Evolutionary conservation across 192 early-diverging fungal species (phyloP).

Genomic region (Linnemannia schmuckeri): DNA sequence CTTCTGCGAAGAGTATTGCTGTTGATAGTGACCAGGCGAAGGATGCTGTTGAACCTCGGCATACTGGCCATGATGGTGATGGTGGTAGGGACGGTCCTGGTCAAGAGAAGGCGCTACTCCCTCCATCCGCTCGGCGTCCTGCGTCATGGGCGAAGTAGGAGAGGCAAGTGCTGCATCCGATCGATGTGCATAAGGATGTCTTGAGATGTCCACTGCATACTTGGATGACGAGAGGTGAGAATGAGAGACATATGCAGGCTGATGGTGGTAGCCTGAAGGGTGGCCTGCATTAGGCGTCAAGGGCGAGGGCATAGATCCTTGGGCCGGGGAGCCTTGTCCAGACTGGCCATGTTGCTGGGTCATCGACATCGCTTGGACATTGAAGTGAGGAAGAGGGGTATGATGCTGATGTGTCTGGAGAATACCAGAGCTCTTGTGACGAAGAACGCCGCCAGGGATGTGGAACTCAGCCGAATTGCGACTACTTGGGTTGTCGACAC

Average conservation of each 20-base stretch:
- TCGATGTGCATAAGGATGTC: constrained; percentile 1
- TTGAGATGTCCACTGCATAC: constrained; percentile 14
- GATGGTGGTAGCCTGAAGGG: constrained; percentile 13
- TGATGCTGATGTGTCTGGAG: constrained; percentile 53
- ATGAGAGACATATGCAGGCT: constrained; percentile 6
- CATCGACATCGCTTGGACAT: constrained; percentile 13
- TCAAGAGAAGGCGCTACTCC: constrained; percentile 20
- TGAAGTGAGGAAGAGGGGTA: constrained; percentile 51
- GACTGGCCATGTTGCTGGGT: neutral
- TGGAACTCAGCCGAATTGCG: constrained; percentile 23
- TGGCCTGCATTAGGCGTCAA: constrained; percentile 28
- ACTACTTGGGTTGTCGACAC: constrained; percentile 21
- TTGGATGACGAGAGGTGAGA: neutral
- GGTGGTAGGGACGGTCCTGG: constrained; percentile 1
- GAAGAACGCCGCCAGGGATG: constrained; percentile 12
- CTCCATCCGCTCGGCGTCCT: constrained; percentile 54
- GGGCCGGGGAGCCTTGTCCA: neutral
- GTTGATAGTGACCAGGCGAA: constrained; percentile 1
- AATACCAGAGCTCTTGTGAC: constrained; percentile 42
- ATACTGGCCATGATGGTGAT: neutral
- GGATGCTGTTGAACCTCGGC: constrained; percentile 3
- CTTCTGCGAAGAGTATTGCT: neutral
- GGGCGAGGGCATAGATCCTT: constrained; percentile 17
- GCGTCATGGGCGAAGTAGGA: constrained; percentile 50
- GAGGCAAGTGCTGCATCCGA: constrained; percentile 28